These are phyloP conservation scores for Aspergillus texensis DNA, from an alignment of 2,329 filamentous ascomycete genomes.

Conservation along the genomic window DNA sequence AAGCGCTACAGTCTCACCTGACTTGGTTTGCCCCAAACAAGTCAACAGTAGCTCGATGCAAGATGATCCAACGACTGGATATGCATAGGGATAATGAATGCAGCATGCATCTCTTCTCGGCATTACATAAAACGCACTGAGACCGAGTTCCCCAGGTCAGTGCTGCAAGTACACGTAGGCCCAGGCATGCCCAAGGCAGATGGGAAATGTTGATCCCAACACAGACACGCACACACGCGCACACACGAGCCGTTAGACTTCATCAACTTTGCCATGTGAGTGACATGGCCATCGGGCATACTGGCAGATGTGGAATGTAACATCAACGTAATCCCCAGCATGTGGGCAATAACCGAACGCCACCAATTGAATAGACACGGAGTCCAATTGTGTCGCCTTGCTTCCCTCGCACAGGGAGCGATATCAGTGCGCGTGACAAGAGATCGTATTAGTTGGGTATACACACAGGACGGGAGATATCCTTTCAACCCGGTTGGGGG, in stretches of 20 bases:
- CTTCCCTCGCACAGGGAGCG: neutral
- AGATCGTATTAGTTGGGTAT: constrained; percentile 2
- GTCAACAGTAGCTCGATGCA: neutral
- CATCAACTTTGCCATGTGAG: constrained; percentile 8
- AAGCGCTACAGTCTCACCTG: neutral
- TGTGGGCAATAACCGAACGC: constrained; percentile 3
- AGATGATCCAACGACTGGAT: neutral
- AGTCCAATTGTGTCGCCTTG: constrained; percentile 2
- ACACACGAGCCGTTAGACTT: constrained; percentile 1
- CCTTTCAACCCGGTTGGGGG: neutral
- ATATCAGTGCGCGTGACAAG: constrained; percentile 7
- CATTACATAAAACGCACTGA: neutral
- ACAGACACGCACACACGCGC: neutral
- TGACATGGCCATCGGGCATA: constrained; percentile 8
- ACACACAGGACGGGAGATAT: constrained; percentile 2
- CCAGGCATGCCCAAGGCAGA: neutral
- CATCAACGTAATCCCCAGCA: constrained; percentile 7
- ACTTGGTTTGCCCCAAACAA: neutral
- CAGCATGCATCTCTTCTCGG: neutral
- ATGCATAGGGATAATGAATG: neutral
- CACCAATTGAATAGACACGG: neutral
- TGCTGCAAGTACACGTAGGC: constrained; percentile 2
- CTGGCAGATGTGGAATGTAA: constrained; percentile 1
- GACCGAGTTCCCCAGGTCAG: neutral
- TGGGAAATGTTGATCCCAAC: constrained; percentile 1